These are phyloP conservation scores for Stentor coeruleus DNA, from an alignment of 73 alveolate species.

Conservation along the genomic window DNA sequence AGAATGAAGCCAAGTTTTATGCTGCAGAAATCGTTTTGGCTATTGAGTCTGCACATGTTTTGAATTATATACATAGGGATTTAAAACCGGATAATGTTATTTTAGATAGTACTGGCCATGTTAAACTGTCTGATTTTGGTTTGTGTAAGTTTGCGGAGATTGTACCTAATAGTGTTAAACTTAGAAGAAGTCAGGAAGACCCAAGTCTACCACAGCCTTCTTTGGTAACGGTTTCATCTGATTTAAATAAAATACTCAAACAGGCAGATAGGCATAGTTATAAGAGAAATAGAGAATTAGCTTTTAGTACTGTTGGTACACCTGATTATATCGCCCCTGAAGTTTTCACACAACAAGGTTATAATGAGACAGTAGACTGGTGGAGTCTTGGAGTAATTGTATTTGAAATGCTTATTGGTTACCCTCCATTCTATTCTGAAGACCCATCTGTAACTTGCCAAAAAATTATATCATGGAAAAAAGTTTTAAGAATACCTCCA, in stretches of 20 bases:
- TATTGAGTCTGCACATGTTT: neutral
- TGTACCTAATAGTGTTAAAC: too few species aligned
- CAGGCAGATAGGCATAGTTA: too few species aligned
- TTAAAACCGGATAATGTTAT: neutral
- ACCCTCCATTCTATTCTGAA: conserved; percentile 19
- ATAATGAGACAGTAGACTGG: conserved; percentile 39
- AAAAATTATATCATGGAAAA: conserved; percentile 20
- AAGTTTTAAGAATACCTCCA: conserved; percentile 16
- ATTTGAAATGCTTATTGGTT: conserved; percentile 40
- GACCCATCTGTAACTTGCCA: conserved; percentile 23
- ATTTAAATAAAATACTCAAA: too few species aligned
- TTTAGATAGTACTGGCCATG: neutral
- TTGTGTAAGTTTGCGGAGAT: too few species aligned
- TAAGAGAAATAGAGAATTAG: too few species aligned
- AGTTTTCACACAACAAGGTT: conserved; percentile 13
- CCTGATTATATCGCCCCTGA: conserved; percentile 39
- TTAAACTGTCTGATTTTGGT: neutral
- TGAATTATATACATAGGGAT: neutral
- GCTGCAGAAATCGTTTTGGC: neutral
- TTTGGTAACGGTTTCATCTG: too few species aligned
- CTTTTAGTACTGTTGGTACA: too few species aligned
- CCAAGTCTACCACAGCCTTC: too few species aligned
- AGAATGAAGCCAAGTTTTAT: neutral
- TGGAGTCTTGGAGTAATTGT: conserved; percentile 41
- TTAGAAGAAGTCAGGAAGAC: too few species aligned